Evolutionary conservation across 2,329 filamentous ascomycete genomes (phyloP), one percentile per base, ranked within the genome.

Genomic region (Dothidotthia symphoricarpi): DNA sequence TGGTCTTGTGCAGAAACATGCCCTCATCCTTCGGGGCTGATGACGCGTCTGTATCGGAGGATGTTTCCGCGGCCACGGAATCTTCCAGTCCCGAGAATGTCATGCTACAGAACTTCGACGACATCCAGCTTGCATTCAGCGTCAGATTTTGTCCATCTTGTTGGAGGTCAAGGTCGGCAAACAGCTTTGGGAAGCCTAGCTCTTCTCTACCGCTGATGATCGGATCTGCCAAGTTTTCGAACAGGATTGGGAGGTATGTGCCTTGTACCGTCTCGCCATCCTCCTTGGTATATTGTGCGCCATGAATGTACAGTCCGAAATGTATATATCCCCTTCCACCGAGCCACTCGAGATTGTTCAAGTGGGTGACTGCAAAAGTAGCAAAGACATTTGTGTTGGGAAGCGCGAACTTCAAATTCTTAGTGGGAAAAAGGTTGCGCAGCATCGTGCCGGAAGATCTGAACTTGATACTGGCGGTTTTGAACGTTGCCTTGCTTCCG

Each of bases 241-340:
- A 78, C 0, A 83, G 61, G 0, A 82, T 64, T 0, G 77, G 73
- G 25, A 83, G 55, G 46, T 76, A 83, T 0, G 75, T 75, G 2
- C 78, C 80, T 10, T 61, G 61, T 1, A 79, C 51, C 0, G 68
- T 61, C 0, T 65, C 63, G 1, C 78, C 77, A 36, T 76, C 57
- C 2, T 69, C 64, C 47, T 73, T 75, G 1, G 62, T 69, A 47
- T 81, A 82, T 43, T 80, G 62, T 1, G 83, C 75, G 0, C 77
- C 80, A 43, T 84, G 81, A 12, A 85, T 73, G 52, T 80, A 83
- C 0, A 85, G 68, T 0, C 78, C 80, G 11, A 80, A 64, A 47
- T 75, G 73, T 13, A 66, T 72, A 55, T 84, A 84, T 1, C 80
- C 79, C 0, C 65, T 36, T 0, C 80, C 80, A 3, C 76, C 79